These are phyloP conservation scores for Davidsoniella australis DNA, from an alignment of 2,329 filamentous ascomycete species.

Conservation along the genomic window DNA sequence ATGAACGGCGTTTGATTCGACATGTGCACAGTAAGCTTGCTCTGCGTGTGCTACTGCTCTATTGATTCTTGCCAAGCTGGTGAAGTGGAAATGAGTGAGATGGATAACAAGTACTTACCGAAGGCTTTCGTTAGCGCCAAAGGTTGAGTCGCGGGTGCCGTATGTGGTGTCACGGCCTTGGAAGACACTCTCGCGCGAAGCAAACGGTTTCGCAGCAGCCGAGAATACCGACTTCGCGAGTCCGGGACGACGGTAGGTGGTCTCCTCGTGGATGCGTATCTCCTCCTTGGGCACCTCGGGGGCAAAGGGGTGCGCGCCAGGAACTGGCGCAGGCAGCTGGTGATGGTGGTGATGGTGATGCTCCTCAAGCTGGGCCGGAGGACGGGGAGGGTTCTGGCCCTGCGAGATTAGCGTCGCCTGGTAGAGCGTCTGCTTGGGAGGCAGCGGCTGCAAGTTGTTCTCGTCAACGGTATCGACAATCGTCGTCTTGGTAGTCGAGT, in stretches of 20 bases:
- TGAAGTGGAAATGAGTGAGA: neutral
- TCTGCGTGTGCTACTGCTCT: neutral
- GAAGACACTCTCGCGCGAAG: slow-evolving; percentile 1
- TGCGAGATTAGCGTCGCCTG: slow-evolving; percentile 9
- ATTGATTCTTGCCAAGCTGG: too few species aligned
- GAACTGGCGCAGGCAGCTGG: neutral
- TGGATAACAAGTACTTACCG: slow-evolving; percentile 6
- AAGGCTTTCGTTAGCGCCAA: slow-evolving; percentile 8
- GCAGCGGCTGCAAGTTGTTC: slow-evolving; percentile 45
- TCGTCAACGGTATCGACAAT: slow-evolving; percentile 40
- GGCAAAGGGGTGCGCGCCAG: slow-evolving; percentile 4
- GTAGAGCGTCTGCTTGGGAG: slow-evolving; percentile 12
- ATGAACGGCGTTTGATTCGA: neutral
- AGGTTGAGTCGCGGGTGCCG: slow-evolving; percentile 3
- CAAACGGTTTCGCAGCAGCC: slow-evolving; percentile 4
- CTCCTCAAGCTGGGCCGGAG: slow-evolving; percentile 8
- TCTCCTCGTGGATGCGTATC: slow-evolving; percentile 11
- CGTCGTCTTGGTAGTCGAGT: slow-evolving; percentile 20
- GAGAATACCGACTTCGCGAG: slow-evolving; percentile 7
- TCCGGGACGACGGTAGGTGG: slow-evolving; percentile 7
- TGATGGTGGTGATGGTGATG: slow-evolving; percentile 6
- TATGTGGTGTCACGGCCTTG: slow-evolving; percentile 2
- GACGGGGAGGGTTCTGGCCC: slow-evolving; percentile 2
- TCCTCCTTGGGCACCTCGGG: slow-evolving; percentile 1
- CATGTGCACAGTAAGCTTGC: neutral